Conservation (phyloP, 805 yeast species). For the Myxozyma sirexii region DNA sequence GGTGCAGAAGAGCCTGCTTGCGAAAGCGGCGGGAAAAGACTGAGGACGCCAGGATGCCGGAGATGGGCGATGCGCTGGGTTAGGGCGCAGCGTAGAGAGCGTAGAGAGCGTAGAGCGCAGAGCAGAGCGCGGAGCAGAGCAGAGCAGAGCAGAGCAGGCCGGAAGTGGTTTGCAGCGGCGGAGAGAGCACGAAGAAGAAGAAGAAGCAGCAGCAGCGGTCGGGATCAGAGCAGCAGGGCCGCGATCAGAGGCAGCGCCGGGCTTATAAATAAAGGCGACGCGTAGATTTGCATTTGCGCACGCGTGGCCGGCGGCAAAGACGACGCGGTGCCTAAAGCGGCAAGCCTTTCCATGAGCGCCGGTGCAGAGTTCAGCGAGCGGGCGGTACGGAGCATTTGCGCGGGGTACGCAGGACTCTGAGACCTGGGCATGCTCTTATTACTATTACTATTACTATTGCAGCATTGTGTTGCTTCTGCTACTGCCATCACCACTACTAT, state of each 20-base stretch:
- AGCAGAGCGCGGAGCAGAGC: neutral
- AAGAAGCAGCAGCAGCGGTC: too few species aligned
- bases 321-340: too few species aligned
- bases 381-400: too few species aligned
- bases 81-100: slow-evolving; percentile 8
- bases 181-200: neutral
- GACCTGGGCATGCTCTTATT: neutral
- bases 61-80: slow-evolving; percentile 1
- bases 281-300: too few species aligned
- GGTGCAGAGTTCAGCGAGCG: too few species aligned
- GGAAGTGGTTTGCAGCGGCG: neutral
- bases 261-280: too few species aligned
- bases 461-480: neutral
- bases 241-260: too few species aligned
- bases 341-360: too few species aligned
- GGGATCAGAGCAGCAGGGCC: too few species aligned
- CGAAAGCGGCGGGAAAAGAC: slow-evolving; percentile 31
- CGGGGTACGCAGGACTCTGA: too few species aligned
- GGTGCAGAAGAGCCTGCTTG: slow-evolving; percentile 30
- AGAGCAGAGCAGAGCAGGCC: neutral
- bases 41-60: slow-evolving; percentile 24
- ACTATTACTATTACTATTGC: neutral
- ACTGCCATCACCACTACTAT: neutral
- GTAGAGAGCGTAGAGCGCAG: neutral
- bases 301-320: too few species aligned